A percentile compares a stretch with the other conserved stretches of the same genome.
These are phyloP conservation scores for Clitopilus passeckerianus DNA, from an alignment of 768 basidiomycete species.

Conservation along the genomic window DNA sequence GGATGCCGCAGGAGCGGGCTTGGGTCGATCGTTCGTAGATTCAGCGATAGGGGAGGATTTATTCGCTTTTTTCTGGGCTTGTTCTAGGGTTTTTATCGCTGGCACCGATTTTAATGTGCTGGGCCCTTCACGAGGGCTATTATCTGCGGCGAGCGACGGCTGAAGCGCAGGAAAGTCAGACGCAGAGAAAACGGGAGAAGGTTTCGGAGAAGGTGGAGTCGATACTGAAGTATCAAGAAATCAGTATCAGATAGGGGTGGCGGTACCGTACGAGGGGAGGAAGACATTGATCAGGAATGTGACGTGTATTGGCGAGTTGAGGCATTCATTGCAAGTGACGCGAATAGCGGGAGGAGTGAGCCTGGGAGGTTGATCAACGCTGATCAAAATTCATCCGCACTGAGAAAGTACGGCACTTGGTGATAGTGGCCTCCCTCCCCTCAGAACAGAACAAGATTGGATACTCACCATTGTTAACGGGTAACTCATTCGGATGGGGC, in stretches of 20 bases:
- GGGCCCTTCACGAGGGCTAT: slow-evolving; percentile 25
- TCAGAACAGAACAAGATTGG: slow-evolving; percentile 41
- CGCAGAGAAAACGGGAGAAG: slow-evolving; percentile 56
- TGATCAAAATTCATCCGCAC: slow-evolving; percentile 79
- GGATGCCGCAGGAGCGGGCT: slow-evolving; percentile 24
- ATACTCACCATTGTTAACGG: slow-evolving; percentile 61
- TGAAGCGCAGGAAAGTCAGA: slow-evolving; percentile 76
- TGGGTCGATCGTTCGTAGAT: slow-evolving; percentile 58
- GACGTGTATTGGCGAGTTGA: slow-evolving; percentile 24
- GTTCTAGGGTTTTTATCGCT: slow-evolving; percentile 43
- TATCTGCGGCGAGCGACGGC: slow-evolving; percentile 17
- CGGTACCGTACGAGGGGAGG: neutral
- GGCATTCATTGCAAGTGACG: slow-evolving; percentile 30
- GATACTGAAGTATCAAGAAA: slow-evolving; percentile 38
- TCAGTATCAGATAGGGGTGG: slow-evolving; percentile 45
- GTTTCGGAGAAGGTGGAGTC: slow-evolving; percentile 37
- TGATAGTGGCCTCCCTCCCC: slow-evolving; percentile 86
- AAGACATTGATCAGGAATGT: neutral
- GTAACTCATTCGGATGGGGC: slow-evolving; percentile 32
- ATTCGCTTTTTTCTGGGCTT: slow-evolving; percentile 56
- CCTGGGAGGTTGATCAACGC: slow-evolving; percentile 45
- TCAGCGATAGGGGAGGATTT: slow-evolving; percentile 62
- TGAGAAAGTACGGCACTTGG: slow-evolving; percentile 86
- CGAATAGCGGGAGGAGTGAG: slow-evolving; percentile 26
- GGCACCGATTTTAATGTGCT: slow-evolving; percentile 14